Evolutionary conservation across 106 monocot species (phyloP).

Genomic region (Allium sativum): DNA sequence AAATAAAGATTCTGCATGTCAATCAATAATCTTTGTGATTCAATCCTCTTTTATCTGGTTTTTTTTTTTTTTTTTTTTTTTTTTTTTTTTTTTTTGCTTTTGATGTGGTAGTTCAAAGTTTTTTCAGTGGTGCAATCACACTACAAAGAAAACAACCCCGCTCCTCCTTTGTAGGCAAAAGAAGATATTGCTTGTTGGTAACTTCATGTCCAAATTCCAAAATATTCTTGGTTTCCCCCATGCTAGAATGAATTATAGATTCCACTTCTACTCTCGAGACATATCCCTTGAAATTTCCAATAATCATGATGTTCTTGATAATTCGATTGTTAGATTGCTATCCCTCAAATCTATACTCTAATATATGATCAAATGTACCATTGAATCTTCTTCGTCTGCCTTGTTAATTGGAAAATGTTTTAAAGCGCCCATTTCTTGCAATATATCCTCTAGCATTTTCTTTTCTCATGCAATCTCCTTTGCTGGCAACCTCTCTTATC

Average conservation of each 20-base stretch:
- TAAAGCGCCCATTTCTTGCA: background rate
- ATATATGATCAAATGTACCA: no score
- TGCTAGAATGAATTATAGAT: no score
- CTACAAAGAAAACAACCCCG: conserved; percentile 5
- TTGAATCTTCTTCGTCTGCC: background rate
- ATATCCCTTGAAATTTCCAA: no score
- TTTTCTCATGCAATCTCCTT: background rate
- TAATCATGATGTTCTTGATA: no score
- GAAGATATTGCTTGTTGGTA: background rate
- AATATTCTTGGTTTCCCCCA: no score
- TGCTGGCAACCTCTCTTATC: background rate
- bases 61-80: no score
- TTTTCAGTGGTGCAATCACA: conserved; percentile 4
- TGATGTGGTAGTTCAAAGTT: background rate
- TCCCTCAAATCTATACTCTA: background rate
- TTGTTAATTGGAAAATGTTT: background rate
- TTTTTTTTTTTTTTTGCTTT: no score
- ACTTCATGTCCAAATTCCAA: background rate
- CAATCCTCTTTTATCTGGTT: background rate
- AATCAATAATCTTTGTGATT: background rate
- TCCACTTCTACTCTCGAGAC: no score
- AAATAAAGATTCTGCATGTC: background rate
- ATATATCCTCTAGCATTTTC: background rate
- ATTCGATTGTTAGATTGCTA: background rate
- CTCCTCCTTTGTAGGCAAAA: background rate